phyloP scores from a whole-genome alignment of 73 alveolate genomes.

The Stentor coeruleus region DNA sequence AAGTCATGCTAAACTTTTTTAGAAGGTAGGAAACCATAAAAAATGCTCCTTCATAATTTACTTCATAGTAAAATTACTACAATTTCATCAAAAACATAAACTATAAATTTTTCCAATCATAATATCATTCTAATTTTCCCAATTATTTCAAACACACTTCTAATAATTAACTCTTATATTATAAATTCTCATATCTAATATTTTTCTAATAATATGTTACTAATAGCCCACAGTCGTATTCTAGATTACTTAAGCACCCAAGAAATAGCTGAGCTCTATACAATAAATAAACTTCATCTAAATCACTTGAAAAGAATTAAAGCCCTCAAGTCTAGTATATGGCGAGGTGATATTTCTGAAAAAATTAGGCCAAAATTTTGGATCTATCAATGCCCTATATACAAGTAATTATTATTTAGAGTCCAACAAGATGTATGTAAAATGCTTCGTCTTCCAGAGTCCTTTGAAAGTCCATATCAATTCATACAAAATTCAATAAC shows the following conservation, averaged over 20 bases:
- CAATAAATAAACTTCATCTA: not conserved
- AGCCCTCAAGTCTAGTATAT: slow-evolving; percentile 26
- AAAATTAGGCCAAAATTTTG: not conserved
- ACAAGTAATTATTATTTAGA: slow-evolving; percentile 3
- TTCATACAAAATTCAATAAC: not conserved
- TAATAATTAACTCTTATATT: no score
- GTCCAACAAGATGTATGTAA: slow-evolving; percentile 13
- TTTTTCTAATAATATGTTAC: not conserved
- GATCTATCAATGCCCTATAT: slow-evolving; percentile 14
- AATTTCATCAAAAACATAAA: no score
- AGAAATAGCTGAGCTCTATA: not conserved
- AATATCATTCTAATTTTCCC: no score
- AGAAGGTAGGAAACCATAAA: no score
- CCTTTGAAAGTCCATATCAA: not conserved
- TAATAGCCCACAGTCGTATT: not conserved
- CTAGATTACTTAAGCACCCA: not conserved
- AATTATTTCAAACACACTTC: no score
- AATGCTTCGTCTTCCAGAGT: slow-evolving; percentile 7
- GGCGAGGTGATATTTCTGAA: slow-evolving; percentile 24
- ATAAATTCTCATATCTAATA: no score
- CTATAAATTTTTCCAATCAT: no score
- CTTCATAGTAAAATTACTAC: no score
- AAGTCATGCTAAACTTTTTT: no score
- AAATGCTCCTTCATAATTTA: no score
- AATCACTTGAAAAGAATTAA: not conserved